Evolutionary conservation across 2,329 filamentous ascomycete species (phyloP).

Genomic region (Raffaelea ambrosiae): DNA sequence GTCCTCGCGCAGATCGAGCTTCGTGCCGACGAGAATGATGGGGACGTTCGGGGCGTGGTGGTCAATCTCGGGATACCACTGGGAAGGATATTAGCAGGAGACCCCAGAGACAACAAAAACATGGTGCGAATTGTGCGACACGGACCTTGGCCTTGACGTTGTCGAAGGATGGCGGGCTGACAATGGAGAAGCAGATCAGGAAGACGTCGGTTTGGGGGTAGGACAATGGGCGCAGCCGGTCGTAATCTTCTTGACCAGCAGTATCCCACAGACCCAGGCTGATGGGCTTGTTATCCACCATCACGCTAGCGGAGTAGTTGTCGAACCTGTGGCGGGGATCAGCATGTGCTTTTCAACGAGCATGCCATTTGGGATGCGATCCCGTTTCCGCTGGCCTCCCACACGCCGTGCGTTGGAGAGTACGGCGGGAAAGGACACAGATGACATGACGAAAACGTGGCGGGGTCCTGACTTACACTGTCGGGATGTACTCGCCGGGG

Average conservation of each 20-base stretch:
- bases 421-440: no score
- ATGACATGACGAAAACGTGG: background rate
- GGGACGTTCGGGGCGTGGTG: slow-evolving; percentile 93
- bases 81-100: slow-evolving; percentile 6
- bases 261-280: slow-evolving; percentile 98
- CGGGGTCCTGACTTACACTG: slow-evolving; percentile 58
- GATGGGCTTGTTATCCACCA: slow-evolving; percentile 97
- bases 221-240: slow-evolving; percentile 85
- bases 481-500: slow-evolving; percentile 99
- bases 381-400: no score
- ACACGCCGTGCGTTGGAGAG: no score
- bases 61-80: slow-evolving; percentile 98
- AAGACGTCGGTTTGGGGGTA: slow-evolving; percentile 99
- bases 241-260: slow-evolving; percentile 97
- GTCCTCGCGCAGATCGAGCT: slow-evolving; percentile 91
- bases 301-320: slow-evolving; percentile 98
- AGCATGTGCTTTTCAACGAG: background rate
- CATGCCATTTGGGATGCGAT: background rate
- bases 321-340: slow-evolving; percentile 60
- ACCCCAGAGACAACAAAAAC: no score
- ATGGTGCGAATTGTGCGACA: slow-evolving; percentile 26
- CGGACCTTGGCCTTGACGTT: slow-evolving; percentile 99
- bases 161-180: slow-evolving; percentile 95
- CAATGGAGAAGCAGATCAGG: slow-evolving; percentile 96
- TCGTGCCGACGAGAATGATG: slow-evolving; percentile 94